These are phyloP conservation scores for Penicillium capsulatum DNA, from an alignment of 2,329 filamentous ascomycete species.

Conservation along the genomic window DNA sequence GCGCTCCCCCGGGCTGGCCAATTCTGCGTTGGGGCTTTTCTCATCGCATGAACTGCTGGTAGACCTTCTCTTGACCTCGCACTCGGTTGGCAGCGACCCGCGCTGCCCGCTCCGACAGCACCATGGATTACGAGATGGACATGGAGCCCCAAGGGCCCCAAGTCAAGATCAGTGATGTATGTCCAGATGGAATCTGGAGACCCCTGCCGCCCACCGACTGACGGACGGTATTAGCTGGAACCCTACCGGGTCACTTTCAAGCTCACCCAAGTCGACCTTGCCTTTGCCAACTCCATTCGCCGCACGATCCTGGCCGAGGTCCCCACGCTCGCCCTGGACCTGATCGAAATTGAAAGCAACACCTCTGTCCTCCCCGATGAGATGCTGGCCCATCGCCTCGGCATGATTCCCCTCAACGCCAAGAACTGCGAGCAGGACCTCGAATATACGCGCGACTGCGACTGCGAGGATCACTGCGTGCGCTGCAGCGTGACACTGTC, in stretches of 20 bases:
- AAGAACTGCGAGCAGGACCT: conserved; percentile 76
- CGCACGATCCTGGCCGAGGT: conserved; percentile 91
- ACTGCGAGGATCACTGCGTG: conserved; percentile 93
- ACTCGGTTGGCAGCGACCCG: conserved; percentile 20
- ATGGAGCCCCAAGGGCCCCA: conserved; percentile 47
- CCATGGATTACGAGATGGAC: conserved; percentile 47
- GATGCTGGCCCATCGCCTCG: conserved; percentile 88
- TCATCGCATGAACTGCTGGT: conserved; percentile 5
- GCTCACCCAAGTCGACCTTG: conserved; percentile 80
- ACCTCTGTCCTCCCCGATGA: conserved; percentile 95
- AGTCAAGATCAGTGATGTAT: conserved; percentile 47
- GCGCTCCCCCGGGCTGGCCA: neutral
- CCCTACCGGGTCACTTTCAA: conserved; percentile 82
- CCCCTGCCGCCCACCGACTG: too few species aligned
- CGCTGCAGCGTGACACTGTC: conserved; percentile 81
- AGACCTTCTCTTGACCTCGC: conserved; percentile 6
- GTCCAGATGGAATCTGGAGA: conserved; percentile 3
- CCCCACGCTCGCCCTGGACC: conserved; percentile 88
- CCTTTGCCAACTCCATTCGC: conserved; percentile 88
- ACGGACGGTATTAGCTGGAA: conserved; percentile 59
- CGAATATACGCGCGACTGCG: conserved; percentile 87
- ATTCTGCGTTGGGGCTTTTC: neutral
- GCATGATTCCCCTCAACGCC: conserved; percentile 81
- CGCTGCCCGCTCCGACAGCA: conserved; percentile 22
- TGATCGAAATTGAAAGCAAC: conserved; percentile 89